Evolutionary conservation across 306 rosid species (phyloP), one percentile per base, ranked within the genome.

Genomic region (Canavalia gladiata): DNA sequence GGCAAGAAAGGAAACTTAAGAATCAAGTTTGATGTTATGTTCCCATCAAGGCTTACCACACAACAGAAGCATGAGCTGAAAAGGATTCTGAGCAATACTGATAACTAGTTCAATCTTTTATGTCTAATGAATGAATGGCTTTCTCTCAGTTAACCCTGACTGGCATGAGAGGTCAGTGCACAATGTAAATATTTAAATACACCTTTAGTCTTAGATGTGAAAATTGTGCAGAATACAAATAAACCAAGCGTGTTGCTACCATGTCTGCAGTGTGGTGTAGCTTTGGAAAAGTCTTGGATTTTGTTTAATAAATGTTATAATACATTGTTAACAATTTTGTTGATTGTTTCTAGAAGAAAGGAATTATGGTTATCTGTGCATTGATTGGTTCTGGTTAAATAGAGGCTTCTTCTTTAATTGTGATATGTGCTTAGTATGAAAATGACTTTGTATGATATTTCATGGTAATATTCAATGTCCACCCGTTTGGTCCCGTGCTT

Each of bases 21-120:
- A 74, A 82, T 92, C 85, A 91, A 89, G 89, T 92, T 92, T 55
- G 90, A 89, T 43, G 79, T 92, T 18, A 65, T 71, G 50, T 92
- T 90, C 67, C 97, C 95, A 25, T 85, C 94, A 13, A 87, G 84
- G 86, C 95, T 92, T 42, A 87, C 79, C 31, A 68, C 81, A 51
- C 94, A 89, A 42, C 97, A 92, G 88, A 92, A 87, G 79, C 63
- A 84, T 33, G 95, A 91, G 80, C 84, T 91, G 76, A 89, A 87
- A 74, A 87, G 80, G 82, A 90, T 86, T 55, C 83, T 92, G 74
- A 76, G 89, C 35, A 80, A 87, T 73, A 65, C 75, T 69, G 88
- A 74, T 45, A 67, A 56, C 70, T 83, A 64, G 82, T 68, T 47
- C 71, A 65, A 8, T 55, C 75, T 75, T 39, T 18, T 68, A 30